Evolutionary conservation across 805 yeast species (phyloP).

Genomic region (Teunomyces aglyptinius): DNA sequence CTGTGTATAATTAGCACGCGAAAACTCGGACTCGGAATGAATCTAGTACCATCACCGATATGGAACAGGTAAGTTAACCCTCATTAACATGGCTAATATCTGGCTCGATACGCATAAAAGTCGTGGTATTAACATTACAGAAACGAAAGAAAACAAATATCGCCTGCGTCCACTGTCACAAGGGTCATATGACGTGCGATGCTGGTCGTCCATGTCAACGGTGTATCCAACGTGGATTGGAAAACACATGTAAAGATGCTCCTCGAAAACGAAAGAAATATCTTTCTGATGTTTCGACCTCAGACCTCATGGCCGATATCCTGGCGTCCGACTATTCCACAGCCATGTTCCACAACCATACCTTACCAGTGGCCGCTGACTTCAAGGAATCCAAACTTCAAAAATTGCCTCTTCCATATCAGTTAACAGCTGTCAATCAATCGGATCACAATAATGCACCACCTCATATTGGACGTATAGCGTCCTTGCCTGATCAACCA

Average conservation of each 20-base stretch:
- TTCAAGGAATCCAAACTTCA: background rate
- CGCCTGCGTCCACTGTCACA: conserved; percentile 90
- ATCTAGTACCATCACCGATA: background rate
- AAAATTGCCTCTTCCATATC: conserved; percentile 1
- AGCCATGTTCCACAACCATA: background rate
- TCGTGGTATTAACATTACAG: conserved; percentile 16
- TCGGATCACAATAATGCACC: background rate
- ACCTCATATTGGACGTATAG: background rate
- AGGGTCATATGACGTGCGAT: conserved; percentile 91
- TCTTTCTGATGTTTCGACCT: conserved; percentile 55
- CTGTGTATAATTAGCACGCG: background rate
- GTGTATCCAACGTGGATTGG: conserved; percentile 69
- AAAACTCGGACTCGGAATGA: conserved; percentile 1
- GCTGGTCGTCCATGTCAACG: conserved; percentile 77
- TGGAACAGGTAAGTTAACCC: background rate
- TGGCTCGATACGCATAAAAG: too few relatives aligned
- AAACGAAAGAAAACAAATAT: conserved; percentile 66
- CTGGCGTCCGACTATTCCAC: background rate
- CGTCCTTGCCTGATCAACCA: background rate
- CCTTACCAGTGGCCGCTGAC: background rate
- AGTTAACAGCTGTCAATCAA: conserved; percentile 1
- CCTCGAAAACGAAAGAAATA: conserved; percentile 86
- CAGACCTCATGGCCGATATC: background rate
- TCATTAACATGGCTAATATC: too few relatives aligned
- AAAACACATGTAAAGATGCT: conserved; percentile 78